phyloP scores from a whole-genome alignment of 2,329 filamentous ascomycete genomes.

The Cordyceps cateniannulata region DNA sequence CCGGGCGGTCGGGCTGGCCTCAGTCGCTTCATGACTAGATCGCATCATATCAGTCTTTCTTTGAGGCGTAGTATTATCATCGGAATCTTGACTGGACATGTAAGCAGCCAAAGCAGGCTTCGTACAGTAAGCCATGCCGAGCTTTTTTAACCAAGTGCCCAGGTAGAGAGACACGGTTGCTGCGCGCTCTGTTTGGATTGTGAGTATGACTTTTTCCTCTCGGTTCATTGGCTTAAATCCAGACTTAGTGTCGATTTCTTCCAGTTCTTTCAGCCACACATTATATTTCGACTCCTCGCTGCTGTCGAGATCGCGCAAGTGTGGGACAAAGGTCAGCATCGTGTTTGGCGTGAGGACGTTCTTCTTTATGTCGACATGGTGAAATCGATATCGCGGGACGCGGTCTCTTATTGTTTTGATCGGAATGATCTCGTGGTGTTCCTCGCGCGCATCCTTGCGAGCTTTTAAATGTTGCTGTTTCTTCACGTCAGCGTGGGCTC shows the following conservation, averaged over 20 bases:
- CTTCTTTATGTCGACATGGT: conserved; percentile 53
- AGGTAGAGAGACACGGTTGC: conserved; percentile 47
- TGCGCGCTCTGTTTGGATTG: conserved; percentile 45
- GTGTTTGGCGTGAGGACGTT: conserved; percentile 55
- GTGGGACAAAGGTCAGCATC: conserved; percentile 54
- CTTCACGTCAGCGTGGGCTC: background rate
- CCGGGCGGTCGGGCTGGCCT: conserved; percentile 27
- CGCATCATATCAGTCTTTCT: conserved; percentile 47
- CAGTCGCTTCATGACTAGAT: conserved; percentile 38
- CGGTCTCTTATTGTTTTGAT: conserved; percentile 44
- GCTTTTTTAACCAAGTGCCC: conserved; percentile 44
- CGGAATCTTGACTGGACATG: conserved; percentile 43
- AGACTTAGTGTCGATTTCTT: conserved; percentile 50
- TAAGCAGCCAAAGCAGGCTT: conserved; percentile 46
- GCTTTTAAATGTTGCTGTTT: conserved; percentile 36
- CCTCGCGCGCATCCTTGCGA: conserved; percentile 39
- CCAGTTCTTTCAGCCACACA: conserved; percentile 50
- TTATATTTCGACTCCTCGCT: conserved; percentile 51
- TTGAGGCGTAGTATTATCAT: conserved; percentile 44
- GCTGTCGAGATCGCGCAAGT: conserved; percentile 50
- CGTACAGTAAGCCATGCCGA: conserved; percentile 45
- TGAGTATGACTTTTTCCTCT: conserved; percentile 43
- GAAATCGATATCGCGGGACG: conserved; percentile 54
- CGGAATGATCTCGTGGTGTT: conserved; percentile 34
- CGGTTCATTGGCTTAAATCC: conserved; percentile 50